Evolutionary conservation across 768 basidiomycete genomes (phyloP).

Genomic region (Phaeolepiota aurea): DNA sequence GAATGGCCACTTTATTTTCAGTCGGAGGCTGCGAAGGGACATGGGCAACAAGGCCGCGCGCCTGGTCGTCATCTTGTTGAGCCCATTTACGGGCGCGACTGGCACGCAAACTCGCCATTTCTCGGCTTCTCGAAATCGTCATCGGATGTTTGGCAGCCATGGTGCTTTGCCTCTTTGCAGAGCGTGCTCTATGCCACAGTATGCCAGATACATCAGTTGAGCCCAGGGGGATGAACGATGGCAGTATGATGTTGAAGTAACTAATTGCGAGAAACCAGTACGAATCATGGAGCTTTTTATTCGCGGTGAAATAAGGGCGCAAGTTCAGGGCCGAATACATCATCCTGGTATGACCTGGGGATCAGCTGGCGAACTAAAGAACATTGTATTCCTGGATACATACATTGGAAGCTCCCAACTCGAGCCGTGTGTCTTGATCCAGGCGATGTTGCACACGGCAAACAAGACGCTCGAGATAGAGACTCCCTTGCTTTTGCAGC

Average conservation of each 20-base stretch:
- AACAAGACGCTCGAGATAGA: constrained; percentile 73
- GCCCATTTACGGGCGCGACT: constrained; percentile 59
- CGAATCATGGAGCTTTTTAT: constrained; percentile 41
- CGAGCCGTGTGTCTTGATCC: constrained; percentile 42
- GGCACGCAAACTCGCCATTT: constrained; percentile 62
- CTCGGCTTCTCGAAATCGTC: constrained; percentile 48
- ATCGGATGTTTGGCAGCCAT: constrained; percentile 57
- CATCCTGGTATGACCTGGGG: constrained; percentile 38
- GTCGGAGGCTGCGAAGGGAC: constrained; percentile 9
- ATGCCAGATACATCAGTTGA: constrained; percentile 28
- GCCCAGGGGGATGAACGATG: constrained; percentile 51
- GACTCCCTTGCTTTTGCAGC: constrained; percentile 64
- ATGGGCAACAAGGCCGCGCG: constrained; percentile 28
- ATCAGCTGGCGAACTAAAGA: background rate
- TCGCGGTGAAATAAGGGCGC: constrained; percentile 45
- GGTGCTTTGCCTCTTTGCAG: constrained; percentile 61
- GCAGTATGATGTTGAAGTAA: constrained; percentile 78
- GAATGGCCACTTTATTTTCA: too few relatives aligned
- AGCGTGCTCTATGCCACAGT: constrained; percentile 71
- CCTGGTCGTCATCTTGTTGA: constrained; percentile 65
- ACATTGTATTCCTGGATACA: constrained; percentile 7
- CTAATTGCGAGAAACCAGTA: constrained; percentile 81
- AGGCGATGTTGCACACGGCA: constrained; percentile 68
- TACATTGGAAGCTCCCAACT: constrained; percentile 46
- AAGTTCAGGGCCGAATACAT: constrained; percentile 85